Evolutionary conservation across 148 eudicot genomes (phyloP).

Genomic region (Selenicereus undatus): DNA sequence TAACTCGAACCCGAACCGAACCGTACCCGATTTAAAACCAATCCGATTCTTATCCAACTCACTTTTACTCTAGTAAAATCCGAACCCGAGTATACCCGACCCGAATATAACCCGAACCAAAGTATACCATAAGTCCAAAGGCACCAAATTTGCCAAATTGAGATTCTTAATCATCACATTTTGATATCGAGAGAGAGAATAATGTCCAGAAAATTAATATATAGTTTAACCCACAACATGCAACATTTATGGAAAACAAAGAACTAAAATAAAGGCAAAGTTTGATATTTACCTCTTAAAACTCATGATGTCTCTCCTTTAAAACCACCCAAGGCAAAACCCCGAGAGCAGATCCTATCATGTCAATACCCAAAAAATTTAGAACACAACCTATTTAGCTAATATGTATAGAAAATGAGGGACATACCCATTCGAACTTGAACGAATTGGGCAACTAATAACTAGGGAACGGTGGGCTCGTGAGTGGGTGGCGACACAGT

Average conservation of each 20-base stretch:
- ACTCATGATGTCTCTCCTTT: slow-evolving; percentile 14
- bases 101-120: too few species aligned
- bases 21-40: too few species aligned
- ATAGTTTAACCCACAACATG: background rate
- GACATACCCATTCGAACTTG: too few species aligned
- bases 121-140: background rate
- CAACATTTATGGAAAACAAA: background rate
- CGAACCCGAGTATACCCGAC: too few species aligned
- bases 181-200: background rate
- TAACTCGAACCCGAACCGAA: too few species aligned
- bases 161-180: background rate
- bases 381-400: slow-evolving; percentile 11
- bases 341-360: slow-evolving; percentile 32
- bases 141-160: background rate
- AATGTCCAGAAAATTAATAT: background rate
- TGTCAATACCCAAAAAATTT: background rate
- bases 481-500: too few species aligned
- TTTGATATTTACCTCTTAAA: slow-evolving; percentile 15
- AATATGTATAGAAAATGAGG: background rate
- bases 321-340: slow-evolving; percentile 8
- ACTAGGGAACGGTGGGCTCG: too few species aligned
- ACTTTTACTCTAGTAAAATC: too few species aligned
- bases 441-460: too few species aligned
- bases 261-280: background rate
- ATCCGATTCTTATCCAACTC: too few species aligned